phyloP scores from a whole-genome alignment of 2,329 filamentous ascomycete genomes.

The Aspergillus carbonarius region DNA sequence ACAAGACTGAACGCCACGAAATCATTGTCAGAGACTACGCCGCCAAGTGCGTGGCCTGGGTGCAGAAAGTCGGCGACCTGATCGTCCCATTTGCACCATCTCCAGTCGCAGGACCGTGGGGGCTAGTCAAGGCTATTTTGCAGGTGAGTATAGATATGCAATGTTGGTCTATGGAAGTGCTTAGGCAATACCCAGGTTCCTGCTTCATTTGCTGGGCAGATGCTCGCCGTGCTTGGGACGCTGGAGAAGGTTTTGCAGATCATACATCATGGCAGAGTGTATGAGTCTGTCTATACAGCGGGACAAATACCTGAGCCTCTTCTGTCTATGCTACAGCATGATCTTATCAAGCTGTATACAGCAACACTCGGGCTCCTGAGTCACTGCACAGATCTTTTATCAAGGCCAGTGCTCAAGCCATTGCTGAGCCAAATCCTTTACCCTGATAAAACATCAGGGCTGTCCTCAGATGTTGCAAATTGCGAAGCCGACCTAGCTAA shows the following conservation, averaged over 20 bases:
- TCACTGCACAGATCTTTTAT: background rate
- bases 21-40: conserved; percentile 17
- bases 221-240: conserved; percentile 17
- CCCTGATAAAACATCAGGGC: background rate
- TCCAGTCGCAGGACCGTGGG: conserved; percentile 33
- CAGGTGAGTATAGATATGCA: background rate
- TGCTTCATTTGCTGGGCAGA: conserved; percentile 22
- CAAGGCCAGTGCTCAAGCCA: background rate
- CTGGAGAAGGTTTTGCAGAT: conserved; percentile 15
- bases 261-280: conserved; percentile 16
- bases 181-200: conserved; percentile 27
- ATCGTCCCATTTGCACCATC: conserved; percentile 32
- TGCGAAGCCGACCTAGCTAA: background rate
- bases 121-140: background rate
- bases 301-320: background rate
- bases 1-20: background rate
- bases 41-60: conserved; percentile 12
- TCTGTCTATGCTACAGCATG: background rate
- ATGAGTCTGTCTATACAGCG: conserved; percentile 13
- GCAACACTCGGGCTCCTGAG: background rate
- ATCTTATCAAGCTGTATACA: background rate
- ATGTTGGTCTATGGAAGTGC: background rate
- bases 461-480: background rate
- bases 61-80: conserved; percentile 25
- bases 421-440: background rate